phyloP scores from a whole-genome alignment of 139 green algal species.

The Pseudopediastrum boryanum region DNA sequence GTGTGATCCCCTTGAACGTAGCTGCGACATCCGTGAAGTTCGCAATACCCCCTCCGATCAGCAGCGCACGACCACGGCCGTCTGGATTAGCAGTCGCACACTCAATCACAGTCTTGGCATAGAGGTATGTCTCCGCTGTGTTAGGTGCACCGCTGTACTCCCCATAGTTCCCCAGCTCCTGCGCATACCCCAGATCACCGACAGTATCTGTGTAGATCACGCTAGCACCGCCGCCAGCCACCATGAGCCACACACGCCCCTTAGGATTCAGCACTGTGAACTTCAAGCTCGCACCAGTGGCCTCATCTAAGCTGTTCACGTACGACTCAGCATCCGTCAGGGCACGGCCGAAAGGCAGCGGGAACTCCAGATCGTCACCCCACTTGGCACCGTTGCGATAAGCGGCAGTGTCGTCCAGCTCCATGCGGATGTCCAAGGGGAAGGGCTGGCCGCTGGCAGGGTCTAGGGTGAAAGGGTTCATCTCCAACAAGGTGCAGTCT shows the following conservation, averaged over 20 bases:
- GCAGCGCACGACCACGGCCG: constrained; percentile 72
- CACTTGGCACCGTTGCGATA: constrained; percentile 76
- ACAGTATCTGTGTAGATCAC: constrained; percentile 86
- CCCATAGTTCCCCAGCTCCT: constrained; percentile 92
- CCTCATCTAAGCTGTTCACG: constrained; percentile 65
- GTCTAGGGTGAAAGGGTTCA: constrained; percentile 94
- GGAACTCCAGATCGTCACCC: constrained; percentile 82
- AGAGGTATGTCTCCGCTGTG: constrained; percentile 59
- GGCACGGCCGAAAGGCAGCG: constrained; percentile 87
- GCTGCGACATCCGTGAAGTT: constrained; percentile 97
- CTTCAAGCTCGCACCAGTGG: constrained; percentile 90
- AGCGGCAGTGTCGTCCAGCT: constrained; percentile 93
- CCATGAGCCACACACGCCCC: constrained; percentile 94
- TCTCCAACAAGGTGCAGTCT: constrained; percentile 91
- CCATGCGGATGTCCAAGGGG: constrained; percentile 79
- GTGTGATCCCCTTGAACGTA: constrained; percentile 94
- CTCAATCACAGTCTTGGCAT: constrained; percentile 56
- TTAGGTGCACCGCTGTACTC: constrained; percentile 91
- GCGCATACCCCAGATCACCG: constrained; percentile 30
- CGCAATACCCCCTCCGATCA: constrained; percentile 93
- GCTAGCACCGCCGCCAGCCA: constrained; percentile 85
- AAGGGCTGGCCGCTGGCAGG: constrained; percentile 53
- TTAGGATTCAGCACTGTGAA: constrained; percentile 92
- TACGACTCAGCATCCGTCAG: constrained; percentile 74
- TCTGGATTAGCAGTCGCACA: constrained; percentile 62